These are phyloP conservation scores for Pichia sporocuriosa DNA, from an alignment of 805 yeast genomes.

Conservation along the genomic window DNA sequence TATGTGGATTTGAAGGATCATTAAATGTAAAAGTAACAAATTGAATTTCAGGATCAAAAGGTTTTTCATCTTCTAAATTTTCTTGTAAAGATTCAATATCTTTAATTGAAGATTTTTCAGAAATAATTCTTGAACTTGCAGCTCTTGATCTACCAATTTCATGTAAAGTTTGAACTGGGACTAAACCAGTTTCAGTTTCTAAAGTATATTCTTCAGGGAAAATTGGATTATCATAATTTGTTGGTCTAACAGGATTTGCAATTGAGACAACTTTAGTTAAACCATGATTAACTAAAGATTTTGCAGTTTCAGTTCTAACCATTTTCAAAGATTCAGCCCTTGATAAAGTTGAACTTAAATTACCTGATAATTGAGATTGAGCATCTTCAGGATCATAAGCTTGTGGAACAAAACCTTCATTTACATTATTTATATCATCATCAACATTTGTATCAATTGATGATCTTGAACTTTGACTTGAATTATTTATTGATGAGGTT, in stretches of 20 bases:
- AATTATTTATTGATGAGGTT: not conserved
- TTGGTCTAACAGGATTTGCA: constrained; percentile 52
- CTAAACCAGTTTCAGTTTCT: constrained; percentile 85
- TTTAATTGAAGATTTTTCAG: constrained; percentile 13
- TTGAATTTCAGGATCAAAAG: constrained; percentile 60
- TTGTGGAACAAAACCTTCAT: constrained; percentile 24
- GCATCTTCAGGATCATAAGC: constrained; percentile 44
- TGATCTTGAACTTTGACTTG: constrained; percentile 4
- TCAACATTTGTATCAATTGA: too few species aligned
- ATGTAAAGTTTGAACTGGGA: constrained; percentile 68
- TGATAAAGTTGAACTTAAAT: constrained; percentile 24
- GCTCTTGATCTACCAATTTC: constrained; percentile 49
- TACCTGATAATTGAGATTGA: constrained; percentile 35
- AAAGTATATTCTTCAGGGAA: constrained; percentile 90
- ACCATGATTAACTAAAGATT: constrained; percentile 60
- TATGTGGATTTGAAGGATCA: constrained; percentile 88
- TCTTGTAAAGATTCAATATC: constrained; percentile 16
- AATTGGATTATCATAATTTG: constrained; percentile 51
- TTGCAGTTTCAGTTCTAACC: constrained; percentile 64
- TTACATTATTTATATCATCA: too few species aligned
- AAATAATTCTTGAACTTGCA: constrained; percentile 14
- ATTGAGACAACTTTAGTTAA: constrained; percentile 46
- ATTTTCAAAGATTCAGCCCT: constrained; percentile 33
- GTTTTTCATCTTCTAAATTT: constrained; percentile 7
- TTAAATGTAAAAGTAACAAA: constrained; percentile 74